Evolutionary conservation across 768 basidiomycete genomes (phyloP).

Genomic region (Mycena rosella): DNA sequence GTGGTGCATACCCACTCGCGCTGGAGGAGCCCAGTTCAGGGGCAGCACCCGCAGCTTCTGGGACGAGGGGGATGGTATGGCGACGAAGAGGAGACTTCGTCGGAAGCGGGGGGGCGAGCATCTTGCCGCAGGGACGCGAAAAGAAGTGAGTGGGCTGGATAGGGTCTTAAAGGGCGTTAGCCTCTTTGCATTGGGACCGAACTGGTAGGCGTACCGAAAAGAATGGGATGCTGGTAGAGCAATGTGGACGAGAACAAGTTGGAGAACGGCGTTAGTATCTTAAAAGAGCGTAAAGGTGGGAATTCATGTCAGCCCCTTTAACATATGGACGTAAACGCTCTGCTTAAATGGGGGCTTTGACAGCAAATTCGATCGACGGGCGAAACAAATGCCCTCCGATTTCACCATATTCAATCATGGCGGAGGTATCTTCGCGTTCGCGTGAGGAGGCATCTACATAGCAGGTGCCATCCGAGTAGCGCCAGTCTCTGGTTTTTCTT

Average conservation of each 20-base stretch:
- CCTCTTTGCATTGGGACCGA: slow-evolving; percentile 4
- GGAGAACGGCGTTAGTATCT: background rate
- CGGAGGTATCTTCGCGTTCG: too few species aligned
- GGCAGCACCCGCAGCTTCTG: background rate
- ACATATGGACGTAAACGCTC: background rate
- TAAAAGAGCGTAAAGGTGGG: background rate
- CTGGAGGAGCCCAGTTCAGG: background rate
- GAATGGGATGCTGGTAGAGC: background rate
- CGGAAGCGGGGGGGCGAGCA: slow-evolving; percentile 15
- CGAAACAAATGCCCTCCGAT: slow-evolving; percentile 1
- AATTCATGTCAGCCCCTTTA: background rate
- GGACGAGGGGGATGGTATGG: background rate
- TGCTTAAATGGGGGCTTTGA: background rate
- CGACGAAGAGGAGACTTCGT: background rate
- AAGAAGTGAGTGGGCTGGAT: slow-evolving; percentile 16
- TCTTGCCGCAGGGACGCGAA: slow-evolving; percentile 6
- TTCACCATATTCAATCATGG: too few species aligned
- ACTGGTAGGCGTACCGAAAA: background rate
- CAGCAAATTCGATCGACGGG: background rate
- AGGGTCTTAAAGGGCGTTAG: background rate
- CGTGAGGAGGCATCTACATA: too few species aligned
- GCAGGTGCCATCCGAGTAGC: too few species aligned
- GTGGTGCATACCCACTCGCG: slow-evolving; percentile 2
- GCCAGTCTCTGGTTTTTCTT: background rate
- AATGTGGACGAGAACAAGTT: background rate